These are phyloP conservation scores for Sparassis latifolia DNA, from an alignment of 1,284 basidiomycete genomes.

Conservation along the genomic window DNA sequence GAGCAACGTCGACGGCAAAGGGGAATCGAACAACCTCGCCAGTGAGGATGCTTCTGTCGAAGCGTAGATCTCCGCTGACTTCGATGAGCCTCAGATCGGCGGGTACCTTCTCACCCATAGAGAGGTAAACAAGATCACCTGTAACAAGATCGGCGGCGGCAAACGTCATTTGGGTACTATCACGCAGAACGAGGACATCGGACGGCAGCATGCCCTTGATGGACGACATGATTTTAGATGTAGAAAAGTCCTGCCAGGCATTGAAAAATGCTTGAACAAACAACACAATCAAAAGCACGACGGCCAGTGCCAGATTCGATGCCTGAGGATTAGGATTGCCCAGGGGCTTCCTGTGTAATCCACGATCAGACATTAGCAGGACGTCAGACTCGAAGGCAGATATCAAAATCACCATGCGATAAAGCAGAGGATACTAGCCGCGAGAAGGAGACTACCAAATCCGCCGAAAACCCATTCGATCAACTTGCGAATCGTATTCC, in stretches of 20 bases:
- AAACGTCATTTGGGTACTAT: slow-evolving; percentile 32
- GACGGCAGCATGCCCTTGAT: slow-evolving; percentile 43
- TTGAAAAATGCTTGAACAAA: slow-evolving; percentile 43
- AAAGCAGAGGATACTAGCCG: slow-evolving; percentile 42
- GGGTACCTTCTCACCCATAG: slow-evolving; percentile 36
- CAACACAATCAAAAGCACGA: slow-evolving; percentile 43
- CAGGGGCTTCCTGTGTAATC: slow-evolving; percentile 37
- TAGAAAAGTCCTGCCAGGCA: slow-evolving; percentile 44
- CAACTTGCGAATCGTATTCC: slow-evolving; percentile 36
- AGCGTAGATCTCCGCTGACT: slow-evolving; percentile 40
- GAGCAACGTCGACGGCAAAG: slow-evolving; percentile 10
- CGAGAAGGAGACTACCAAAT: slow-evolving; percentile 52
- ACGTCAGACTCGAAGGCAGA: slow-evolving; percentile 4
- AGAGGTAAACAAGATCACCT: slow-evolving; percentile 19
- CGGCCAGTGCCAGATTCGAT: slow-evolving; percentile 39
- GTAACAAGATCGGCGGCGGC: slow-evolving; percentile 22
- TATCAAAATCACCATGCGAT: slow-evolving; percentile 32
- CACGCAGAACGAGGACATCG: slow-evolving; percentile 36
- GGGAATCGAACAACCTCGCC: slow-evolving; percentile 33
- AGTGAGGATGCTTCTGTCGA: slow-evolving; percentile 57
- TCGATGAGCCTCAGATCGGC: slow-evolving; percentile 43
- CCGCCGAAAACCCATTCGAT: slow-evolving; percentile 44
- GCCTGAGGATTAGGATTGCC: slow-evolving; percentile 39
- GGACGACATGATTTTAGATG: slow-evolving; percentile 39
- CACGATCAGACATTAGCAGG: not conserved